Base-by-base conservation (phyloP, 2,329 filamentous ascomycete species). In the Colletotrichum camelliae region DNA sequence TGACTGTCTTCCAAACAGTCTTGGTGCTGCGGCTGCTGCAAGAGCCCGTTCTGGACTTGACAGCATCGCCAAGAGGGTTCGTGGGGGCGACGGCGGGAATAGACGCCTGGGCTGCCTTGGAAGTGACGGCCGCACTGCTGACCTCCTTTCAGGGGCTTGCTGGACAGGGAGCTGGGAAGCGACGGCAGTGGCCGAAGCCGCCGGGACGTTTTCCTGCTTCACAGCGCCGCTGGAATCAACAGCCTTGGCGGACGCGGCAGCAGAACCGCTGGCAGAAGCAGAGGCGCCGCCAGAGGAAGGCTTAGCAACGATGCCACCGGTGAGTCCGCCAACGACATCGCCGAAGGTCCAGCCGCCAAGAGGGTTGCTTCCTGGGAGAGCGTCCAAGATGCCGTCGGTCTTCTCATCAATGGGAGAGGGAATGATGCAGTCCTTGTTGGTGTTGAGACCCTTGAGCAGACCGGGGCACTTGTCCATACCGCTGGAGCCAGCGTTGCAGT, bases 381-480 rank as follows among this genome's bases (percentile, higher is more conserved):
- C 81, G 18, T 81, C 79, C 77, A 93, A 78, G 33, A 83, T 81
- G 21, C 88, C 87, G 15, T 80, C 81, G 43, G 89, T 82, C 33
- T 84, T 78, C 79, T 90, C 89, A 33, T 89, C 81, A 39, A 90
- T 80, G 4, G 86, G 85, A 33, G 88, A 86, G 39, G 81, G 72
- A 65, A 91, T 89, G 75, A 85, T 88, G 86, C 91, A 93, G 31
- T 82, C 84, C 73, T 87, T 83, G 37, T 82, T 84, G 60, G 86
- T 83, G 83, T 90, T 92, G 61, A 90, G 78, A 57, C 89, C 89
- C 69, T 88, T 87, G 72, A 86, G 86, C 74, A 94, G 87, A 58
- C 88, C 87, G 7, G 89, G 87, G 85, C 93, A 95, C 77, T 89
- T 86, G 77, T 93, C 89, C 86, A 95, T 92, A 66, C 91, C 91